A percentile compares a stretch with the other conserved stretches of the same genome.
These are phyloP conservation scores for Nigrospora sphaerica DNA, from an alignment of 2,329 filamentous ascomycete species.

Conservation along the genomic window DNA sequence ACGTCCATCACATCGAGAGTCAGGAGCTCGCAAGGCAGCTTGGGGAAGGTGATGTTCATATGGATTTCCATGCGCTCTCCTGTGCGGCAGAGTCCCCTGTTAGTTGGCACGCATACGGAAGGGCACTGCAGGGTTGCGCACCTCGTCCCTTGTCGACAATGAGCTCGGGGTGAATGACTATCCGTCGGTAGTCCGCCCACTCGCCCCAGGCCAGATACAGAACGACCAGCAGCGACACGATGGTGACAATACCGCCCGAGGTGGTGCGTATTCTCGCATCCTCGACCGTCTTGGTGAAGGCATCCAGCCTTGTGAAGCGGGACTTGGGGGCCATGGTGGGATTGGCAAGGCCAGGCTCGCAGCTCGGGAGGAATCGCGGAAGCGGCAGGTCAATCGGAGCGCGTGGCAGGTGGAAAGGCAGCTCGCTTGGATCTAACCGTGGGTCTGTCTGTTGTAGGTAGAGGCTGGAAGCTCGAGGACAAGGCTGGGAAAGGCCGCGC, in stretches of 20 bases:
- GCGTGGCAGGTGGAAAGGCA: too few species aligned
- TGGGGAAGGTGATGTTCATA: slow-evolving; percentile 92
- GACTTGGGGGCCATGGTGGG: slow-evolving; percentile 75
- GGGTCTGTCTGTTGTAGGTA: too few species aligned
- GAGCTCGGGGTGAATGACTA: slow-evolving; percentile 83
- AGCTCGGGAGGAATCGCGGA: neutral
- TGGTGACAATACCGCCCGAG: slow-evolving; percentile 90
- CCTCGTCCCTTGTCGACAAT: slow-evolving; percentile 95
- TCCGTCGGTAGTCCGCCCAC: slow-evolving; percentile 86
- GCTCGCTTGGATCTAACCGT: too few species aligned
- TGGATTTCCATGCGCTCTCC: slow-evolving; percentile 99
- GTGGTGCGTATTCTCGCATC: slow-evolving; percentile 95
- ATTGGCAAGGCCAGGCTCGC: slow-evolving; percentile 2
- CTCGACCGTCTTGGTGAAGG: slow-evolving; percentile 98
- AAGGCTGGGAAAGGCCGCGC: neutral
- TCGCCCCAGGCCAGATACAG: slow-evolving; percentile 88
- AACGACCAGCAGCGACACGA: slow-evolving; percentile 81
- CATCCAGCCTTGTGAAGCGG: slow-evolving; percentile 91
- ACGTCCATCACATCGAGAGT: slow-evolving; percentile 99
- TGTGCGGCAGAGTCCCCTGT: slow-evolving; percentile 22
- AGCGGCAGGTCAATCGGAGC: neutral
- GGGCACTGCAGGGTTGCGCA: slow-evolving; percentile 27
- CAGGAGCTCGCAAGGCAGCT: slow-evolving; percentile 87
- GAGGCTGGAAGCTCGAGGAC: neutral
- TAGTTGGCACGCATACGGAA: too few species aligned